Percentiles rank a stretch among this genome's conserved stretches.
phyloP scores from a whole-genome alignment of 1,284 basidiomycete species.

The Tausonia pullulans region DNA sequence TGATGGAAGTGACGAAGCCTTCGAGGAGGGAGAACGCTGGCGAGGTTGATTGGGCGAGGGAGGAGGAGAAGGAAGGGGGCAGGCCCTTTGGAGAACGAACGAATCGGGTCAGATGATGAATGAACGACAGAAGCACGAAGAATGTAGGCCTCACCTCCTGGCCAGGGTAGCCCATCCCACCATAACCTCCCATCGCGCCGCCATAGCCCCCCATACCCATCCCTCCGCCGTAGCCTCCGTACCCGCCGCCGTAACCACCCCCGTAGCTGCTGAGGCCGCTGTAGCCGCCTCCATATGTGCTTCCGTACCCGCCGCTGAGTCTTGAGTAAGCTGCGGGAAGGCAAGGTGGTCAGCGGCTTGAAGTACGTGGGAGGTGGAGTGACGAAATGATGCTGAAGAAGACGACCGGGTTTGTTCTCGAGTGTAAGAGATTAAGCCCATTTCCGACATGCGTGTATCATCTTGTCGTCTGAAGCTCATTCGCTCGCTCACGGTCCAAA shows the following conservation, averaged over 20 bases:
- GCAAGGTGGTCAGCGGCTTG: not conserved
- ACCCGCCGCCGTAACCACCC: constrained; percentile 31
- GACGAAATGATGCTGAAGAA: not conserved
- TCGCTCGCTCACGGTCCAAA: not conserved
- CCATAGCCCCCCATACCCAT: constrained; percentile 32
- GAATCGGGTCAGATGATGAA: constrained; percentile 12
- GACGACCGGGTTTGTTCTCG: not conserved
- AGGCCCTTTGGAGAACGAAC: constrained; percentile 21
- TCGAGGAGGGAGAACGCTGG: constrained; percentile 89
- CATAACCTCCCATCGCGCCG: constrained; percentile 37
- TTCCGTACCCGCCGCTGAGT: constrained; percentile 24
- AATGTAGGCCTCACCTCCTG: constrained; percentile 33
- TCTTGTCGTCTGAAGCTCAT: not conserved
- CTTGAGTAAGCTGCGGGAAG: constrained; percentile 23
- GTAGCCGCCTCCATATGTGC: not conserved
- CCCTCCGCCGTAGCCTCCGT: constrained; percentile 28
- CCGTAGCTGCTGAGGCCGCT: constrained; percentile 28
- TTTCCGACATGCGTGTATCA: not conserved
- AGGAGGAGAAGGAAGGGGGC: constrained; percentile 61
- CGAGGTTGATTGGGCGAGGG: constrained; percentile 78
- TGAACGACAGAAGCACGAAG: constrained; percentile 35
- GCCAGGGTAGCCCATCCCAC: constrained; percentile 35
- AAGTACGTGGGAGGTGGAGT: not conserved
- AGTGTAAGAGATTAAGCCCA: not conserved
- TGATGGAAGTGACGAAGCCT: constrained; percentile 90